These are phyloP conservation scores for Hanseniaspora hatyaiensis DNA, from an alignment of 805 yeast genomes.

Conservation along the genomic window DNA sequence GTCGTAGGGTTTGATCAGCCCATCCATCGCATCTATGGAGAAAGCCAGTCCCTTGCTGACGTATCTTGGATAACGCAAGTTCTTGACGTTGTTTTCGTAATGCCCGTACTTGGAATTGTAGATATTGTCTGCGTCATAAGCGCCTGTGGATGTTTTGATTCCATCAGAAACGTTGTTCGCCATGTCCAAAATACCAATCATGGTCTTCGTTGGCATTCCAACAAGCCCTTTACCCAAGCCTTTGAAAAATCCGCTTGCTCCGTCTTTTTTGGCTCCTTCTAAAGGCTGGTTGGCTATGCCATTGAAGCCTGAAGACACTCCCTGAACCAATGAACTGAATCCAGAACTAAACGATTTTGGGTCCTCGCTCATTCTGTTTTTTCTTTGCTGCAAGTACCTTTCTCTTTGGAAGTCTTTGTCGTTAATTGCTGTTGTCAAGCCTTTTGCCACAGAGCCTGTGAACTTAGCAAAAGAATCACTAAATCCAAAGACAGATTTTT, in stretches of 20 bases:
- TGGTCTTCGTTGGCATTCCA: conserved; percentile 93
- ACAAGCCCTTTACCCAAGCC: conserved; percentile 92
- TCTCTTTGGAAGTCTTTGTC: conserved; percentile 75
- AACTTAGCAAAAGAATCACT: conserved; percentile 88
- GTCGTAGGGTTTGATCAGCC: conserved; percentile 61
- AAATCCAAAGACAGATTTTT: conserved; percentile 87
- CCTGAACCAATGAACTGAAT: conserved; percentile 78
- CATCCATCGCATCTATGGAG: conserved; percentile 35
- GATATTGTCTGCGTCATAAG: conserved; percentile 5
- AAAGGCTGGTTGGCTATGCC: conserved; percentile 88
- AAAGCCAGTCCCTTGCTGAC: conserved; percentile 32
- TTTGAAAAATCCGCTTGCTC: conserved; percentile 82
- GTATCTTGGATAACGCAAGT: conserved; percentile 72
- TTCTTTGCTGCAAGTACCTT: conserved; percentile 59
- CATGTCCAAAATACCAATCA: conserved; percentile 85
- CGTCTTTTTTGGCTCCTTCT: conserved; percentile 79
- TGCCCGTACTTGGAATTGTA: conserved; percentile 10
- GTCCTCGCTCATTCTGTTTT: conserved; percentile 76
- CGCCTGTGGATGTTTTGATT: conserved; percentile 66
- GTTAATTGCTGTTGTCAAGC: conserved; percentile 79
- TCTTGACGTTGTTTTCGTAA: conserved; percentile 51
- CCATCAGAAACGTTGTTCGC: conserved; percentile 92
- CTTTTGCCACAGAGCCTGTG: conserved; percentile 90
- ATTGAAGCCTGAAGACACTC: conserved; percentile 73
- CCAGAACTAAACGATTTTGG: conserved; percentile 74